Evolutionary conservation across 805 yeast genomes (phyloP).

Genomic region (Deakozyma indianensis): DNA sequence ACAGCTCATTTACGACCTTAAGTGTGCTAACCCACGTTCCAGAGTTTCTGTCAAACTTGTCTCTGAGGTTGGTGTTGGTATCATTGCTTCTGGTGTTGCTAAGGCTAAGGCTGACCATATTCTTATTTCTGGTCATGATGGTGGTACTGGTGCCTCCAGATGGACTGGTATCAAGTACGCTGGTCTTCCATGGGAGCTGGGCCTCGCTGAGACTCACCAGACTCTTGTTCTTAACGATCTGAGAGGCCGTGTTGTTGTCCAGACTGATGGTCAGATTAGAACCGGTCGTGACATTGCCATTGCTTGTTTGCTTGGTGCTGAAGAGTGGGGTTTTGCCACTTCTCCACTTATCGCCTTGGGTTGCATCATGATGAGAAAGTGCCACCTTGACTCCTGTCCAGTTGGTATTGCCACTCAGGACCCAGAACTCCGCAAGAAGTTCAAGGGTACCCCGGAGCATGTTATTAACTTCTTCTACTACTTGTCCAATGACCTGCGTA

Average conservation of each 20-base stretch:
- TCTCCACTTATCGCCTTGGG: slow-evolving; percentile 96
- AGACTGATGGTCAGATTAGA: slow-evolving; percentile 96
- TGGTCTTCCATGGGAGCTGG: slow-evolving; percentile 98
- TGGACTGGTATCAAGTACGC: slow-evolving; percentile 96
- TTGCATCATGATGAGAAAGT: slow-evolving; percentile 90
- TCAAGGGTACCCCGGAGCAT: slow-evolving; percentile 95
- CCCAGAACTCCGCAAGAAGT: slow-evolving; percentile 81
- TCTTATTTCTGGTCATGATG: slow-evolving; percentile 93
- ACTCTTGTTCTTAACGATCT: slow-evolving; percentile 89
- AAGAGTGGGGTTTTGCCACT: slow-evolving; percentile 97
- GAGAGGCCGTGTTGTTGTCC: slow-evolving; percentile 89
- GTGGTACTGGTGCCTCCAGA: slow-evolving; percentile 99
- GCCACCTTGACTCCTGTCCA: slow-evolving; percentile 90
- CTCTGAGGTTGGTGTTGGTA: slow-evolving; percentile 97
- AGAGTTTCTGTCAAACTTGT: slow-evolving; percentile 93
- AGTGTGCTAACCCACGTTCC: slow-evolving; percentile 94
- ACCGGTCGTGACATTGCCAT: slow-evolving; percentile 96
- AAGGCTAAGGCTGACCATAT: slow-evolving; percentile 97
- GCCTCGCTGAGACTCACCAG: slow-evolving; percentile 96
- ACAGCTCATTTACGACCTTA: slow-evolving; percentile 89
- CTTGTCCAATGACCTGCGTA: slow-evolving; percentile 81
- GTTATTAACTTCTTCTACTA: slow-evolving; percentile 96
- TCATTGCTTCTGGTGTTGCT: slow-evolving; percentile 98
- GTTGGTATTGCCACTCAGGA: slow-evolving; percentile 99
- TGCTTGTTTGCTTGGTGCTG: slow-evolving; percentile 94